Conservation (phyloP, 129 eudicot species). For the Lactuca saligna region DNA sequence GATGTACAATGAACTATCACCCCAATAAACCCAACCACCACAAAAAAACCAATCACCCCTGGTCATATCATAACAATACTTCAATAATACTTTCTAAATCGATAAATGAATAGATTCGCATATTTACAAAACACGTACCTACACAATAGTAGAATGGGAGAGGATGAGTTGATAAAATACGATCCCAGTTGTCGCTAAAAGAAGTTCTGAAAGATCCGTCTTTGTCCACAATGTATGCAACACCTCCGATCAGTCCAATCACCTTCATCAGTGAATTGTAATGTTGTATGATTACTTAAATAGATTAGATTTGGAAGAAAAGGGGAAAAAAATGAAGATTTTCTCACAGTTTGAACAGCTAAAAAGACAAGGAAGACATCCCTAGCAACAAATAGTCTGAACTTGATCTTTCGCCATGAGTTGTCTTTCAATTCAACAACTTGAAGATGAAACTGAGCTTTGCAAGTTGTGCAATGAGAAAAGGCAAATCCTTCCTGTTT, state of each 20-base stretch:
- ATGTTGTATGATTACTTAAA: slow-evolving; percentile 9
- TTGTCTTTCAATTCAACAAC: slow-evolving; percentile 55
- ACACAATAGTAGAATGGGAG: slow-evolving; percentile 79
- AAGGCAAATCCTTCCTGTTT: slow-evolving; percentile 91
- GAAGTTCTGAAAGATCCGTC: slow-evolving; percentile 71
- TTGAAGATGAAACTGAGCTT: slow-evolving; percentile 86
- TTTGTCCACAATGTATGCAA: slow-evolving; percentile 63
- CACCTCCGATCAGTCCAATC: slow-evolving; percentile 59
- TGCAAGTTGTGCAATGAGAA: slow-evolving; percentile 93
- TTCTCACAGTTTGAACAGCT: slow-evolving; percentile 73
- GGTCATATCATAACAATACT: background rate
- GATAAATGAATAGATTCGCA: too few species aligned
- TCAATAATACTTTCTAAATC: too few species aligned
- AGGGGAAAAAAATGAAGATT: background rate
- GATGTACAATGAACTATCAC: slow-evolving; percentile 59
- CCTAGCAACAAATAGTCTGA: slow-evolving; percentile 84
- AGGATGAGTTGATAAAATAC: slow-evolving; percentile 66
- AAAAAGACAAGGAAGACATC: slow-evolving; percentile 84
- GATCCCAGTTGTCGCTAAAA: slow-evolving; percentile 70
- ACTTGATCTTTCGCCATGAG: slow-evolving; percentile 80
- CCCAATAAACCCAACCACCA: slow-evolving; percentile 70
- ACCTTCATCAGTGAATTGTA: slow-evolving; percentile 40
- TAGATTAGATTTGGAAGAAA: background rate
- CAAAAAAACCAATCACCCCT: slow-evolving; percentile 69
- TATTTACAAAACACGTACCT: slow-evolving; percentile 40